Evolutionary conservation across 2,329 filamentous ascomycete species (phyloP), one percentile per base, ranked within the genome.

Genomic region (Fusarium sacchari): DNA sequence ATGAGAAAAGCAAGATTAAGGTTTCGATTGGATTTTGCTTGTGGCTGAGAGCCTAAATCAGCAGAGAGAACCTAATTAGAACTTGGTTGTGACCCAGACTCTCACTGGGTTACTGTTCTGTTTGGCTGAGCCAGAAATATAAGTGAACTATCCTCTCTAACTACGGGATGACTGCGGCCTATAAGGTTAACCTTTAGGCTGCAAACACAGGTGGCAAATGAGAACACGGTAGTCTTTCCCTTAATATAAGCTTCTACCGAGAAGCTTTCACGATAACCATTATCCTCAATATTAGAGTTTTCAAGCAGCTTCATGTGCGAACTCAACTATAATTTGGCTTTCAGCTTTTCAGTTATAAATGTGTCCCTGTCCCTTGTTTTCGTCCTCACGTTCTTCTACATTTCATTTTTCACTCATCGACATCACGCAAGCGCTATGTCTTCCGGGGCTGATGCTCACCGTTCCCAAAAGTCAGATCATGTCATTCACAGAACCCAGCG

Each of bases 121-220:
- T 22, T 8, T 22, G 7, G 7, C 36, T 40, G n/a, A 5, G 15
- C 10, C 15, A 24, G 15, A 43, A 5, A 17, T 8, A n/a, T 14
- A 7, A 0, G 6, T 18, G 7, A 12, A 15, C 15, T 24, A 9
- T 17, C 6, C n/a, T n/a, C n/a, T n/a, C n/a, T n/a, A n/a, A n/a
- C n/a, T n/a, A n/a, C n/a, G n/a, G n/a, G n/a, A n/a, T n/a, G n/a
- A n/a, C n/a, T n/a, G n/a, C n/a, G n/a, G n/a, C n/a, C n/a, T n/a
- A n/a, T n/a, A n/a, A n/a, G n/a, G n/a, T n/a, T n/a, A n/a, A n/a
- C n/a, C n/a, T n/a, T n/a, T n/a, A n/a, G n/a, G n/a, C n/a, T n/a
- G n/a, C n/a, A n/a, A n/a, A n/a, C n/a, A n/a, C n/a, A n/a, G n/a
- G n/a, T n/a, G n/a, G n/a, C n/a, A n/a, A n/a, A n/a, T n/a, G n/a